Evolutionary conservation across 352 stramenopile genomes (phyloP), one percentile per base, ranked within the genome.

Genomic region (Discostella stelligera): DNA sequence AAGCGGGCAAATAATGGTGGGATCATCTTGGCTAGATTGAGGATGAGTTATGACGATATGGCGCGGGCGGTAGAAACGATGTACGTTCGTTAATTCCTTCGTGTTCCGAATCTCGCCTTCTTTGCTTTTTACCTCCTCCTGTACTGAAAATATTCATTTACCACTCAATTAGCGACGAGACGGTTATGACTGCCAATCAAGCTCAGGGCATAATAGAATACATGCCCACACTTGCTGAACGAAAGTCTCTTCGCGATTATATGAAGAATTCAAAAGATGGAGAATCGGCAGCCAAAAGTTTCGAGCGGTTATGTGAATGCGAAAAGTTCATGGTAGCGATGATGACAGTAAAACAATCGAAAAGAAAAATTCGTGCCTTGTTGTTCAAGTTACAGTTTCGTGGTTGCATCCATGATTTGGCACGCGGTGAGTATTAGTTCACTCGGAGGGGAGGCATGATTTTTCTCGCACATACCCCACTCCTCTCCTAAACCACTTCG

Each of bases 1-100:
- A 98, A 99, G 83, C 92, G 95, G 23, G 95, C 97, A 44, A 97
- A 99, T 83, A 98, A 98, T 88, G 95, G 98, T 0, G 96, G 95
- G n/a, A 99, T 99, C 48, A 96, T 97, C 16, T 95, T 99, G 60
- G 95, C 95, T 48, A 93, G 96, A 37, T 94, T 98, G 55, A 94
- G 97, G 37, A 97, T 99, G 90, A 96, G 92, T 44, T 92, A 95
- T 64, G 89, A 93, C 62, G 64, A 93, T 48, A 88, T 94, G 83
- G 86, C 86, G 6, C 76, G 87, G 59, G 85, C 79, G 14, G 81
- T 93, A 16, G 87, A 93, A 60, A 65, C 58, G 49, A 86, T 90
- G 62, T 84, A 59, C 66, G 77, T 77, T 39, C 13, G 32, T 4
- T 54, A 44, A 37, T 16, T 27, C 25, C 52, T 21, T 11, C 18